A percentile compares a stretch with the other conserved stretches of the same genome.
Conservation (phyloP, 768 basidiomycete genomes). For the Lentinula detonsa region DNA sequence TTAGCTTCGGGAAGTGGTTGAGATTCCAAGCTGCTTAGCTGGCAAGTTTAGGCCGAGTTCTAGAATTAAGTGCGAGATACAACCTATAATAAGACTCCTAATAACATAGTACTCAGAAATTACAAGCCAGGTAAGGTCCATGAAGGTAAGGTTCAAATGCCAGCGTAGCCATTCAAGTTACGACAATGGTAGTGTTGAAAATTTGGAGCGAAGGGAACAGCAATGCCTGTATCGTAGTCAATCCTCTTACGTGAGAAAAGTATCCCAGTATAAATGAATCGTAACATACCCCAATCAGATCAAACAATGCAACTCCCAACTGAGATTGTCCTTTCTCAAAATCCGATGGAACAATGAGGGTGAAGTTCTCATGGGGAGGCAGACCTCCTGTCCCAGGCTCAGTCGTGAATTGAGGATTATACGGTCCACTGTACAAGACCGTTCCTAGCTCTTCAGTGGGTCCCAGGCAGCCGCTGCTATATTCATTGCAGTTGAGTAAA, state of each 20-base stretch:
- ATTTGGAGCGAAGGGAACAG: not conserved
- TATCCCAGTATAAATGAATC: not conserved
- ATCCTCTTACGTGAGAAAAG: not conserved
- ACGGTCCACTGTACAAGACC: not conserved
- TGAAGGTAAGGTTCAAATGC: too few species aligned
- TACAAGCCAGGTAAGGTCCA: too few species aligned
- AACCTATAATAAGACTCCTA: too few species aligned
- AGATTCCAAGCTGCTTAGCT: too few species aligned
- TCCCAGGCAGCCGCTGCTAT: not conserved
- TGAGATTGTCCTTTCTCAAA: conserved; percentile 1
- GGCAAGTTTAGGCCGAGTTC: too few species aligned
- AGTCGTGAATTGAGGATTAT: conserved; percentile 1
- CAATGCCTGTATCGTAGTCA: not conserved
- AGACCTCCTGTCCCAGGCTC: not conserved
- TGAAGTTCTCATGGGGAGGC: conserved; percentile 1
- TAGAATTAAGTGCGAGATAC: too few species aligned
- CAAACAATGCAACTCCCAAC: not conserved
- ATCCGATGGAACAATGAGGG: not conserved
- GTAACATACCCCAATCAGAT: conserved; percentile 2
- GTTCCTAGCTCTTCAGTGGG: conserved; percentile 1
- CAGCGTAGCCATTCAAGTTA: not conserved
- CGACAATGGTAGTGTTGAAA: not conserved
- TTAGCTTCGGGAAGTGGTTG: too few species aligned
- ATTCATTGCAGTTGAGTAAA: not conserved
- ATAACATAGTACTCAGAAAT: too few species aligned